Evolutionary conservation across 352 stramenopile genomes (phyloP).

Genomic region (Phytophthora crassamura): DNA sequence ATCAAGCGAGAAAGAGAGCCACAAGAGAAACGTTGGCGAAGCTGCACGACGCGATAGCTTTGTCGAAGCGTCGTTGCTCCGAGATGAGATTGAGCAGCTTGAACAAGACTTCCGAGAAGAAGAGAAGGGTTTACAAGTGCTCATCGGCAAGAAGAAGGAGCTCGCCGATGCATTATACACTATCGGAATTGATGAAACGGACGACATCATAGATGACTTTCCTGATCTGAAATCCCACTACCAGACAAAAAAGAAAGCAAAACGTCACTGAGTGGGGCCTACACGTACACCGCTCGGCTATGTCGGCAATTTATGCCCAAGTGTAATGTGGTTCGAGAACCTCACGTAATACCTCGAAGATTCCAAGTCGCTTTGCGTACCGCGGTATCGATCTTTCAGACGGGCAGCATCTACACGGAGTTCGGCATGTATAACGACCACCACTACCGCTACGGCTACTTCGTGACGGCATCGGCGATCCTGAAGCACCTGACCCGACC

Average conservation of each 20-base stretch:
- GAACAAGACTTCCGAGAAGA: constrained; percentile 58
- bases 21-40: neutral
- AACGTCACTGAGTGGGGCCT: neutral
- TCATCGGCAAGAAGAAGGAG: constrained; percentile 1
- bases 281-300: too few species aligned
- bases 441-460: constrained; percentile 77
- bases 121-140: constrained; percentile 28
- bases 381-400: constrained; percentile 42
- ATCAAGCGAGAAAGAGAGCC: constrained; percentile 23
- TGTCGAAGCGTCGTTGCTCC: constrained; percentile 48
- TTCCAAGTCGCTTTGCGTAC: constrained; percentile 30
- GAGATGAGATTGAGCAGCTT: constrained; percentile 61
- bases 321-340: too few species aligned
- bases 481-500: constrained; percentile 50
- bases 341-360: too few species aligned
- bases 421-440: constrained; percentile 67
- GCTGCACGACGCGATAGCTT: constrained; percentile 28
- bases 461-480: constrained; percentile 56
- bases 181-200: constrained; percentile 46
- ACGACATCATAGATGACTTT: constrained; percentile 56
- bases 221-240: constrained; percentile 45
- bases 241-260: constrained; percentile 14
- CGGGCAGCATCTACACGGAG: too few species aligned
- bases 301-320: too few species aligned
- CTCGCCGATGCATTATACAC: constrained; percentile 3